Evolutionary conservation across 257 asterid species (phyloP), one percentile per base, ranked within the genome.

Genomic region (Solanum habrochaites): DNA sequence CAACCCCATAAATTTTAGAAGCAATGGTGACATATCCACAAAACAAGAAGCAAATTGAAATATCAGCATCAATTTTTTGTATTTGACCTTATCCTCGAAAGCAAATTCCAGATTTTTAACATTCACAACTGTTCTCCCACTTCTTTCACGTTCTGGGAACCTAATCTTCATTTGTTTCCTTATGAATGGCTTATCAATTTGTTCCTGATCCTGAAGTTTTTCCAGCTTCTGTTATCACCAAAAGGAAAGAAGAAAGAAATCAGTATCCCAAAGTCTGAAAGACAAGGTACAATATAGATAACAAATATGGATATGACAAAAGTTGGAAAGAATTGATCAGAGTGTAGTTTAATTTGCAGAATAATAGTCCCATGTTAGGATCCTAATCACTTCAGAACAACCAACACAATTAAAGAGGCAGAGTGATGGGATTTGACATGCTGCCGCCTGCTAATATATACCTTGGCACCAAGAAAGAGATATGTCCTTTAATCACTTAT

Each of bases 101-200:
- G 97, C 90, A 85, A 97, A 95, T 64, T 91, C 95, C 87, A 97
- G 91, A 90, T 94, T 94, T 88, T 94, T 97, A 43, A 97, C 56
- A 43, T 92, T 43, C 81, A 90, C 96, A 60, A 96, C 97, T 86
- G 93, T 89, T 83, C 95, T 89, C 39, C 99, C 99, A 87, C 99
- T 97, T 93, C 94, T 90, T 89, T 98, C 99, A 75, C 99, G 98
- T 86, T 95, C 99, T 0, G 99, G 99, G 89, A 97, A 97, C 87
- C 98, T 93, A 88, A 97, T 97, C 94, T 94, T 97, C 98, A 96
- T 97, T 96, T 97, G 99, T 93, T 97, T 97, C 83, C 99, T 91
- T 74, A 95, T 94, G 91, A 97, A 97, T 20, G 99, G 99, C 89
- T 97, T 97, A 93, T 97, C 99, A 89, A 97, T 90, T 92, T 95